Evolutionary conservation across 2,329 filamentous ascomycete genomes (phyloP).

Genomic region (Paraphaeosphaeria minitans): DNA sequence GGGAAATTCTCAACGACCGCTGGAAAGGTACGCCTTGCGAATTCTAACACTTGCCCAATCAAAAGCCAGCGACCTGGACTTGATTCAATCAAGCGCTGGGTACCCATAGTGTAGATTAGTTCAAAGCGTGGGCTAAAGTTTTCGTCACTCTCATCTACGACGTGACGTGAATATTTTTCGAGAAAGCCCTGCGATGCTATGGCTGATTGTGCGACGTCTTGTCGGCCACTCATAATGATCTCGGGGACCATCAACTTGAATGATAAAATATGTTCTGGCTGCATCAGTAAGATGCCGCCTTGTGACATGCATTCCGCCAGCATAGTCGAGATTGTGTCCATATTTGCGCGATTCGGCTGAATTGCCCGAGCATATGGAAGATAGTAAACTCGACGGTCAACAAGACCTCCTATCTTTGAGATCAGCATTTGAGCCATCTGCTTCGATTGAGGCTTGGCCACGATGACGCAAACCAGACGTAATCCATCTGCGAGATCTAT

Average conservation of each 20-base stretch:
- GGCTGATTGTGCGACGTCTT: conserved; percentile 40
- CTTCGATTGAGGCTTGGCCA: conserved; percentile 63
- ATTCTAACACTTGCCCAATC: conserved; percentile 58
- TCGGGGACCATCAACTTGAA: conserved; percentile 67
- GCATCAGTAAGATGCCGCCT: conserved; percentile 63
- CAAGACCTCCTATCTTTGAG: conserved; percentile 60
- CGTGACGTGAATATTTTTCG: conserved; percentile 54
- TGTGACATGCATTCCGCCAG: conserved; percentile 54
- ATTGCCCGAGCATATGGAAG: conserved; percentile 64
- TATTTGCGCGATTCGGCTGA: conserved; percentile 36
- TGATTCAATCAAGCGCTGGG: conserved; percentile 57
- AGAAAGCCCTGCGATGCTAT: conserved; percentile 55
- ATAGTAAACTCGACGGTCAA: conserved; percentile 60
- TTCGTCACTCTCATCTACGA: conserved; percentile 70
- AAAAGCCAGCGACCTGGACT: conserved; percentile 62
- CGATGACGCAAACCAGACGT: conserved; percentile 61
- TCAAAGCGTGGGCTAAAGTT: conserved; percentile 66
- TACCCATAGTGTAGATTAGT: conserved; percentile 66
- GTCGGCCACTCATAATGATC: conserved; percentile 41
- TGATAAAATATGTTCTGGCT: conserved; percentile 68
- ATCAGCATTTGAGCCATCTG: conserved; percentile 65
- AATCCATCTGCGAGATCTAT: neutral
- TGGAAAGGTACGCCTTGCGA: conserved; percentile 46
- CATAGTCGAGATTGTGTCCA: conserved; percentile 44
- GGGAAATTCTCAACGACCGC: conserved; percentile 41